These are phyloP conservation scores for Cladosporium sp. DNA, from an alignment of 2,329 filamentous ascomycete species.

Conservation along the genomic window DNA sequence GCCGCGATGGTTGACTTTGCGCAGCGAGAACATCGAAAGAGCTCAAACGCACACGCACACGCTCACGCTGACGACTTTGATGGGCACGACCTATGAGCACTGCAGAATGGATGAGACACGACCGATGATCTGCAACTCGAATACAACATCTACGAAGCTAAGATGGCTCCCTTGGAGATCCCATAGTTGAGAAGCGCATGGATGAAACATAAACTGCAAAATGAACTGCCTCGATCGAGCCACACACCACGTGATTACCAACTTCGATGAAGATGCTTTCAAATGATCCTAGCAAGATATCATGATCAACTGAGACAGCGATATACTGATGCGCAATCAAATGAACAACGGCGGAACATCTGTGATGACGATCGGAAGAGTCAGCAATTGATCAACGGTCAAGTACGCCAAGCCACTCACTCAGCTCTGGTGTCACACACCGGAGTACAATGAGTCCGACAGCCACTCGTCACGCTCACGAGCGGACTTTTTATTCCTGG, in stretches of 20 bases:
- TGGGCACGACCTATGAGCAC: not conserved
- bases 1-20: not conserved
- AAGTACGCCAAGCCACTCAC: not conserved
- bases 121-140: not conserved
- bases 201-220: not conserved
- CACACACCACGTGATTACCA: not conserved
- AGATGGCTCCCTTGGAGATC: not conserved
- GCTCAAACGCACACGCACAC: too few relatives aligned
- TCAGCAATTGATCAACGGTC: not conserved
- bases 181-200: not conserved
- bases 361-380: not conserved
- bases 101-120: not conserved
- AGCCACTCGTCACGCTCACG: conserved; percentile 20
- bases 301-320: not conserved
- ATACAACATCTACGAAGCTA: not conserved
- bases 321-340: not conserved
- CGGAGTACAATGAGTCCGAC: conserved; percentile 27
- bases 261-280: not conserved
- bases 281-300: not conserved
- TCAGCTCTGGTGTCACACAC: conserved; percentile 21
- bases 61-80: not conserved
- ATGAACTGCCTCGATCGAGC: not conserved
- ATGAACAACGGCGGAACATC: conserved; percentile 7
- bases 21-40: too few relatives aligned
- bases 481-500: conserved; percentile 8